Conservation (phyloP, 306 rosid species). For the Carpinus fangiana region DNA sequence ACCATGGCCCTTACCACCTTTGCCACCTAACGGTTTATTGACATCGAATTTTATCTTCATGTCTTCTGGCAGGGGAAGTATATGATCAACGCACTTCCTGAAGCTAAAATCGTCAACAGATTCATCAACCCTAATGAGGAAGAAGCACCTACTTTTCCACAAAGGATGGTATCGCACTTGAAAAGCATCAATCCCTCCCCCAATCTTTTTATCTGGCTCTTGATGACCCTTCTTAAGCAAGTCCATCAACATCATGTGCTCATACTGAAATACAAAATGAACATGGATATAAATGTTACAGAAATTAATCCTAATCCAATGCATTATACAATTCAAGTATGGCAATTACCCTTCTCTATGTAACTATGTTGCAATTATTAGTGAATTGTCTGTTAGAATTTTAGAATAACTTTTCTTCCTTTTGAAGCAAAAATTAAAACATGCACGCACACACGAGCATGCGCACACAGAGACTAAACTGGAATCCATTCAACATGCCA, state of each 20-base stretch:
- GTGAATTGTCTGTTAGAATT: neutral
- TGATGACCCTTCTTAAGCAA: conserved; percentile 73
- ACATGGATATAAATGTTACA: neutral
- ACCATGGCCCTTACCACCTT: conserved; percentile 44
- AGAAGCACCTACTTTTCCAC: conserved; percentile 79
- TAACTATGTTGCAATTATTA: neutral
- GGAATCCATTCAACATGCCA: neutral
- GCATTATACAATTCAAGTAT: neutral
- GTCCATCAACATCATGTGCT: conserved; percentile 60
- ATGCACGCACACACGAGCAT: too few relatives aligned
- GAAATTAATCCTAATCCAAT: neutral
- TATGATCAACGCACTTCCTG: conserved; percentile 80
- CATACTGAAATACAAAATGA: conserved; percentile 63
- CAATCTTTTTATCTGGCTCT: conserved; percentile 59
- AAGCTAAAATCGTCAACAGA: conserved; percentile 82
- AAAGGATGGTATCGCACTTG: conserved; percentile 73
- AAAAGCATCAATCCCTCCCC: conserved; percentile 54
- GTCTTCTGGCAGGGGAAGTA: conserved; percentile 76
- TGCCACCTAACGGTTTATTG: conserved; percentile 53
- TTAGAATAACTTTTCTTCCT: neutral
- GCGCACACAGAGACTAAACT: neutral
- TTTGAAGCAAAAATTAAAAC: neutral
- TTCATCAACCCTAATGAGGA: conserved; percentile 68
- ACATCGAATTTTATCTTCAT: conserved; percentile 56
- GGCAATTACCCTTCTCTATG: neutral